These are phyloP conservation scores for Trifolium repens DNA, from an alignment of 306 rosid species.

Conservation along the genomic window DNA sequence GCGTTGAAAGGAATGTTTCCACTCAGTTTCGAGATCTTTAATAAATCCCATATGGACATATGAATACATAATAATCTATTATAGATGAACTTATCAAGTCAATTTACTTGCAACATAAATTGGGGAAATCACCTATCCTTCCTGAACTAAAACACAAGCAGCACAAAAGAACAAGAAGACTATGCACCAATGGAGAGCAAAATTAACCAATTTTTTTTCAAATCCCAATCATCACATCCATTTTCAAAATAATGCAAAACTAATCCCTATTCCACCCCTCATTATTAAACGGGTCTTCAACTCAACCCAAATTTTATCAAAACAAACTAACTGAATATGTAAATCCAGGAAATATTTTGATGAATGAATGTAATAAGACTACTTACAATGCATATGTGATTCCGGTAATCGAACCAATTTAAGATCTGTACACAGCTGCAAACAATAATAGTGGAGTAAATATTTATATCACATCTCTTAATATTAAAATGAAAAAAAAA, in stretches of 20 bases:
- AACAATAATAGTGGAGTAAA: constrained; percentile 34
- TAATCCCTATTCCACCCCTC: neutral
- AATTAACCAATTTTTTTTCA: neutral
- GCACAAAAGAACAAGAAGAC: constrained; percentile 9
- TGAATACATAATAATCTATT: constrained; percentile 39
- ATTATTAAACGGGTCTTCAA: constrained; percentile 15
- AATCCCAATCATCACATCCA: constrained; percentile 26
- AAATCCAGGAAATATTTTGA: constrained; percentile 8
- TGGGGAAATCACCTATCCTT: constrained; percentile 26
- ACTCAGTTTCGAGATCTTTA: constrained; percentile 67
- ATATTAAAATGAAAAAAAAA: neutral
- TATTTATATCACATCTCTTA: constrained; percentile 31
- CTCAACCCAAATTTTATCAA: constrained; percentile 16
- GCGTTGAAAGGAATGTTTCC: constrained; percentile 70
- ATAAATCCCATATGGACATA: constrained; percentile 55
- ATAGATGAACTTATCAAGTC: constrained; percentile 36
- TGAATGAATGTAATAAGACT: constrained; percentile 26
- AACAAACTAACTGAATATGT: constrained; percentile 12
- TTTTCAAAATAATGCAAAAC: constrained; percentile 23
- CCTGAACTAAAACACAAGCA: constrained; percentile 26
- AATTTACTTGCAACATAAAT: constrained; percentile 33
- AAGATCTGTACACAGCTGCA: constrained; percentile 90
- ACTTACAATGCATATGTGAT: constrained; percentile 98
- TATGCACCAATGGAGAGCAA: constrained; percentile 15
- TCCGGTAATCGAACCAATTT: constrained; percentile 92